Base-by-base conservation (phyloP, 2,329 filamentous ascomycete genomes). In the Fusarium sambucinum region DNA sequence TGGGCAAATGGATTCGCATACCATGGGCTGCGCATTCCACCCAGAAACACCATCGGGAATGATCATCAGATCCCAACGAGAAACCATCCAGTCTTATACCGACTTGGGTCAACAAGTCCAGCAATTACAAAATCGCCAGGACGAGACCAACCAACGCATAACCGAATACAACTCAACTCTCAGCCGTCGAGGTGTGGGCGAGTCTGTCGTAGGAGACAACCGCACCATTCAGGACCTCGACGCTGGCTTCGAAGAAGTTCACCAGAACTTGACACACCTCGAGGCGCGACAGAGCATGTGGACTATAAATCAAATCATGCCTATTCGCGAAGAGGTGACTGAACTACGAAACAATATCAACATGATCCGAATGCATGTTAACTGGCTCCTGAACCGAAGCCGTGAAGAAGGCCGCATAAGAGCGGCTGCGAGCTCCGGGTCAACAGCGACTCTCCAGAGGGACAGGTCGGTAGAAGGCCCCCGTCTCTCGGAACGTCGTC, bases 291-390 rank as follows among this genome's bases (percentile, higher is more conserved):
- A 89, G 72, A 87, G 84, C 32, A 85, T 88, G 77, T 85, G 87
- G 82, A 82, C 88, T 11, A 82, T 89, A 72, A 89, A 88, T 69
- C 86, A 89, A 74, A 85, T 87, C 7, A 82, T 88, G 72, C 86
- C 85, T 10, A 84, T 90, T 63, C 86, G 87, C 58, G 87, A 90
- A 60, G 86, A 89, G 75, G 82, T 90, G n/a, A 83, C 84, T 6
- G 87, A 90, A 74, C 79, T 88, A 41, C 80, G 84, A 42, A 87
- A 84, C 76, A 87, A 83, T 67, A 79, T 87, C 62, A 86, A 86
- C 51, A 84, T 87, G 70, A 81, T 88, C 42, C 82, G 83, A 55
- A 87, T 88, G 85, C 85, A 88, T 66, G 84, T 87, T 44, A 84
- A 85, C 58, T 87, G 85, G 85, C 80, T 88, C 29, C 82, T 87